Evolutionary conservation across 805 yeast species (phyloP).

Genomic region (Cyberlindnera lachancei): DNA sequence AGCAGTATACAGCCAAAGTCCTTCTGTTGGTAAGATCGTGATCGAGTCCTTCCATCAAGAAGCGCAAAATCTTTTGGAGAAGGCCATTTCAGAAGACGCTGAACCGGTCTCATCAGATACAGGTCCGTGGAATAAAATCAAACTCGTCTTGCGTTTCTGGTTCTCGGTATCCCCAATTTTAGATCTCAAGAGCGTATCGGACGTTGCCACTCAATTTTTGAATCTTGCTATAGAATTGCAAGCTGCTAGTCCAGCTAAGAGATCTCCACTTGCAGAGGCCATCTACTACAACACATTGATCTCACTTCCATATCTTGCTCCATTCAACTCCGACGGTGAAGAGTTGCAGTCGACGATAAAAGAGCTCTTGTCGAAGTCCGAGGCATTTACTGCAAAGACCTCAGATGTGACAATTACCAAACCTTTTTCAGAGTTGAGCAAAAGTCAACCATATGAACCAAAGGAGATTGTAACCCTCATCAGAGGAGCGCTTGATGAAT

Average conservation of each 20-base stretch:
- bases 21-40: constrained; percentile 59
- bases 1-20: constrained; percentile 55
- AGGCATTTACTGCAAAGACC: constrained; percentile 26
- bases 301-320: constrained; percentile 57
- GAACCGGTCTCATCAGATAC: constrained; percentile 27
- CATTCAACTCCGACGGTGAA: constrained; percentile 29
- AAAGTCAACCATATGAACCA: constrained; percentile 41
- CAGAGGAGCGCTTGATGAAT: constrained; percentile 39
- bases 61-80: constrained; percentile 47
- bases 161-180: constrained; percentile 60
- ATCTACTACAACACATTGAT: constrained; percentile 54
- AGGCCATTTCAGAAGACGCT: constrained; percentile 19
- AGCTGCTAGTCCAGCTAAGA: constrained; percentile 23
- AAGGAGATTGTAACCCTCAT: constrained; percentile 41
- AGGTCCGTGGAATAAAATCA: constrained; percentile 65
- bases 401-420: constrained; percentile 18
- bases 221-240: constrained; percentile 52
- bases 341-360: constrained; percentile 30
- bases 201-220: constrained; percentile 47
- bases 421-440: constrained; percentile 19
- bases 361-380: constrained; percentile 37
- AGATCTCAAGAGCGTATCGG: constrained; percentile 38
- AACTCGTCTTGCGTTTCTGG: constrained; percentile 63
- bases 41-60: constrained; percentile 62
- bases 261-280: constrained; percentile 61